Evolutionary conservation across 129 eudicot species (phyloP).

Genomic region (Solidago caesia): DNA sequence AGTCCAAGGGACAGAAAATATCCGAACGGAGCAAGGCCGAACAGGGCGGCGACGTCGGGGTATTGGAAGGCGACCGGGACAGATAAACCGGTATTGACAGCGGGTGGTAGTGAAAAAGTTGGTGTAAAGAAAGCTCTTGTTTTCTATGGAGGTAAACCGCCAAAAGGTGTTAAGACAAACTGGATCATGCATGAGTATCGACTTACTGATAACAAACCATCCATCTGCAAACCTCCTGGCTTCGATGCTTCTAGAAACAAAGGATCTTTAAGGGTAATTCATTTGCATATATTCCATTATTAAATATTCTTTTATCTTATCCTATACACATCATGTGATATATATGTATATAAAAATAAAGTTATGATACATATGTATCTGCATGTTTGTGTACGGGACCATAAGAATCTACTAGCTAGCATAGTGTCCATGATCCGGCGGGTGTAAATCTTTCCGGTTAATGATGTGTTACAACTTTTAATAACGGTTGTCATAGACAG

Average conservation of each 20-base stretch:
- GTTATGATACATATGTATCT: too few species aligned
- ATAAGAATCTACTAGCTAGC: too few species aligned
- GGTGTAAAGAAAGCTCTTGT: constrained; percentile 91
- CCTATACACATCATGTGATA: not conserved
- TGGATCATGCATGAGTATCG: constrained; percentile 98
- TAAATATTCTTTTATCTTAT: not conserved
- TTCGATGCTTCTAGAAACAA: constrained; percentile 55
- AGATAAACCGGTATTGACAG: constrained; percentile 73
- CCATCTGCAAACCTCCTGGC: constrained; percentile 56
- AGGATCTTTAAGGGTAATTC: constrained; percentile 68
- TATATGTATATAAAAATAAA: too few species aligned
- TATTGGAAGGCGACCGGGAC: constrained; percentile 95
- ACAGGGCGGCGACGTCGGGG: constrained; percentile 89
- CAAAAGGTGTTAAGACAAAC: constrained; percentile 79
- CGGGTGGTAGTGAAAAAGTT: constrained; percentile 72
- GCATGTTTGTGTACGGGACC: too few species aligned
- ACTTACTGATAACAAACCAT: constrained; percentile 49
- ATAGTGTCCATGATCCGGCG: too few species aligned
- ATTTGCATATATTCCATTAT: not conserved
- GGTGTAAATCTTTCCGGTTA: too few species aligned
- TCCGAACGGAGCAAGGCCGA: constrained; percentile 92
- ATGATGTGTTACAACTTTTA: too few species aligned
- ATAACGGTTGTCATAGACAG: too few species aligned
- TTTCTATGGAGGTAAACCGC: constrained; percentile 91
- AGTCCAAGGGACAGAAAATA: constrained; percentile 91